Evolutionary conservation across 176 grass and related monocot genomes (phyloP).

Genomic region (Cymbopogon citratus): DNA sequence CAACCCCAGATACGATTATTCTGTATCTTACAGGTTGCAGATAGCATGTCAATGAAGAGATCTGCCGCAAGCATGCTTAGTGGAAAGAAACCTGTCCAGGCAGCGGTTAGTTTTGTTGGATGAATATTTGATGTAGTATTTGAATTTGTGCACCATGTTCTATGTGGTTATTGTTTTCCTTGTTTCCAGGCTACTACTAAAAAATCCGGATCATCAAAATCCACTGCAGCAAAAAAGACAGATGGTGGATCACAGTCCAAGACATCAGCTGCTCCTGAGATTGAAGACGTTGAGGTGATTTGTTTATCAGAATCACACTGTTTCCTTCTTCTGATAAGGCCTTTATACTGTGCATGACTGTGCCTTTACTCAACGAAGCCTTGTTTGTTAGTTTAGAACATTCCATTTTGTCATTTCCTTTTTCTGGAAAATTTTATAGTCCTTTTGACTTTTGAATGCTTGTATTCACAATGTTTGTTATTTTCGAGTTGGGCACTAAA

Average conservation of each 20-base stretch:
- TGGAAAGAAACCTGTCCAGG: constrained; percentile 67
- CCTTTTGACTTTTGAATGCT: too few species aligned
- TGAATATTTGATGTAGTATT: neutral
- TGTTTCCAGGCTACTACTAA: constrained; percentile 52
- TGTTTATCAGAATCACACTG: constrained; percentile 8
- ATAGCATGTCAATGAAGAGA: constrained; percentile 68
- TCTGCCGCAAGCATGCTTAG: constrained; percentile 99
- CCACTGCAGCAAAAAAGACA: constrained; percentile 55
- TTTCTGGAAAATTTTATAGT: neutral
- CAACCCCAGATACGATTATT: constrained; percentile 3
- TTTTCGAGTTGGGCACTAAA: neutral
- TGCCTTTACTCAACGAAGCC: neutral
- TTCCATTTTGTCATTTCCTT: neutral
- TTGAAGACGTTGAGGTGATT: constrained; percentile 93
- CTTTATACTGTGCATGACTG: neutral
- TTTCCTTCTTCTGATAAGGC: neutral
- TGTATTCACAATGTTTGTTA: neutral
- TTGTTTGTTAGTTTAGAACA: neutral
- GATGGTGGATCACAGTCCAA: constrained; percentile 68
- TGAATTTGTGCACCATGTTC: constrained; percentile 15
- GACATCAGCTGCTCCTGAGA: constrained; percentile 46
- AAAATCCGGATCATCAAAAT: constrained; percentile 66
- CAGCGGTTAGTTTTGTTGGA: constrained; percentile 46
- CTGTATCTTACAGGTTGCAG: constrained; percentile 46
- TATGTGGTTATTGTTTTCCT: neutral